phyloP scores from a whole-genome alignment of 306 rosid species.

The Erythrophleum fordii region DNA sequence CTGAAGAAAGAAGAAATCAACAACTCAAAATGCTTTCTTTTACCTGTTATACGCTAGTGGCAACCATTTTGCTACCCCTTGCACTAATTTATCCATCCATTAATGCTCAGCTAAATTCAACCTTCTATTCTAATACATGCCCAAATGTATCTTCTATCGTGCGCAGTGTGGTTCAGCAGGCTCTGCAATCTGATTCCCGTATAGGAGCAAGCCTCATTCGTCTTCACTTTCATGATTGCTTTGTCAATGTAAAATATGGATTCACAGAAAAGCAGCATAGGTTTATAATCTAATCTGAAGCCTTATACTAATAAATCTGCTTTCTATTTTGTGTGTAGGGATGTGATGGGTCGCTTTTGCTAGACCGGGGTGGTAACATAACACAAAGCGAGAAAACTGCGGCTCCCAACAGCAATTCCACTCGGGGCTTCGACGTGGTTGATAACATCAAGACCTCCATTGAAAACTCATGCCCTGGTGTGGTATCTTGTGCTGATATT shows the following conservation, averaged over 20 bases:
- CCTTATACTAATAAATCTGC: not conserved
- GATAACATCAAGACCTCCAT: constrained; percentile 69
- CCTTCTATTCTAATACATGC: constrained; percentile 68
- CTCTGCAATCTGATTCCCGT: constrained; percentile 64
- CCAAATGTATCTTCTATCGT: constrained; percentile 72
- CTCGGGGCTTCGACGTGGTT: constrained; percentile 67
- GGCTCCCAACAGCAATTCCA: constrained; percentile 53
- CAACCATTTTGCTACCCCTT: constrained; percentile 27
- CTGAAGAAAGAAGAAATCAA: not conserved
- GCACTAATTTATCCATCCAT: constrained; percentile 34
- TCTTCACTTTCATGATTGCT: constrained; percentile 79
- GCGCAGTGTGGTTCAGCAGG: constrained; percentile 52
- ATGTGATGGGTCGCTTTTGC: constrained; percentile 74
- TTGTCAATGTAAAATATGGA: constrained; percentile 53
- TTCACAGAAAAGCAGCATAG: not conserved
- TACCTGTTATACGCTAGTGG: constrained; percentile 14
- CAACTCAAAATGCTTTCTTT: constrained; percentile 38
- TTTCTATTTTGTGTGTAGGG: constrained; percentile 48
- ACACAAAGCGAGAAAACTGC: constrained; percentile 75
- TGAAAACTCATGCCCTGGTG: constrained; percentile 67
- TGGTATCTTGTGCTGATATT: constrained; percentile 87
- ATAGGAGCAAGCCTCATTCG: constrained; percentile 77
- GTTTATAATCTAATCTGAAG: not conserved
- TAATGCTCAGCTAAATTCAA: constrained; percentile 68
- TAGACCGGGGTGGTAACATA: constrained; percentile 60